Evolutionary conservation across 495 filamentous ascomycete genomes (phyloP).

Genomic region (Annulohypoxylon bovei): DNA sequence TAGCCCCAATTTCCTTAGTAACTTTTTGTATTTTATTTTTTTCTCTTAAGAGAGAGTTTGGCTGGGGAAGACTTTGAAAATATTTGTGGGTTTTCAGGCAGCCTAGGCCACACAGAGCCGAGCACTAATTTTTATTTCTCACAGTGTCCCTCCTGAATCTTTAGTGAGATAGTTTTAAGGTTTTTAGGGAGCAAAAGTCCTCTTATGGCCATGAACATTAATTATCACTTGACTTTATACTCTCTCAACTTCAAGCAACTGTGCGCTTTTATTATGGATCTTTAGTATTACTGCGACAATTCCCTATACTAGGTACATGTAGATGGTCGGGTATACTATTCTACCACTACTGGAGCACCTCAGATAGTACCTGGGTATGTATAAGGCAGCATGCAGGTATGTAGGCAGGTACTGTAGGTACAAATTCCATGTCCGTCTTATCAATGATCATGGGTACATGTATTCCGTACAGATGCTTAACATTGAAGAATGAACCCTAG

Average conservation of each 20-base stretch:
- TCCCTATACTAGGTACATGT: neutral
- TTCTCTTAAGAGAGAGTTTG: slow-evolving; percentile 5
- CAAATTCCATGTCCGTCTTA: too few species aligned
- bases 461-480: neutral
- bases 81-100: slow-evolving; percentile 23
- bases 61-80: slow-evolving; percentile 3
- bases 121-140: slow-evolving; percentile 19
- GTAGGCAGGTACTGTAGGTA: too few species aligned
- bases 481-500: neutral
- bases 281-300: neutral
- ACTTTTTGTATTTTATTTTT: slow-evolving; percentile 22
- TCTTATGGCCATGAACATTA: slow-evolving; percentile 4
- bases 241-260: neutral
- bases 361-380: neutral
- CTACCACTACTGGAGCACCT: neutral
- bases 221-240: neutral
- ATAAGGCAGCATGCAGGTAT: neutral
- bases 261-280: neutral
- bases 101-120: slow-evolving; percentile 16
- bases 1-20: neutral
- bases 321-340: neutral
- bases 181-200: slow-evolving; percentile 3
- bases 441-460: too few species aligned
- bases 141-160: slow-evolving; percentile 1
- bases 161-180: slow-evolving; percentile 18